Percentiles rank a stretch among this genome's conserved stretches.
Conservation (phyloP, 352 stramenopile genomes). For the Thalassiosira mediterranea region DNA sequence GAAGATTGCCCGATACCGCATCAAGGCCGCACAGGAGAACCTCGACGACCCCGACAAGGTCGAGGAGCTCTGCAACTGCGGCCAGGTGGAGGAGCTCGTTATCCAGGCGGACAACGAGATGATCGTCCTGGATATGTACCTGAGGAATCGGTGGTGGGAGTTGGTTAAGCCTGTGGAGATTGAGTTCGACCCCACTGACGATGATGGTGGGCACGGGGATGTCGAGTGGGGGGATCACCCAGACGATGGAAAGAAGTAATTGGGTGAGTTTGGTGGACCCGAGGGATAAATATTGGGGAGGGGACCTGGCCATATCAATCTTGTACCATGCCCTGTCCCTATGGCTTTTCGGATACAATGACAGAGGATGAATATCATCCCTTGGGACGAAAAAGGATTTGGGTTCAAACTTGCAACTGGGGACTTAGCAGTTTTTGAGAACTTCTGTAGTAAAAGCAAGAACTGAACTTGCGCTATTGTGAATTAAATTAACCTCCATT, state of each 20-base stretch:
- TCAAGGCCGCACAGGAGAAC: constrained; percentile 67
- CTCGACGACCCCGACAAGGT: constrained; percentile 81
- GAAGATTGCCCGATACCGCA: constrained; percentile 75
- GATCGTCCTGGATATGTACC: constrained; percentile 81
- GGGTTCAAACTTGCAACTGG: too few relatives aligned
- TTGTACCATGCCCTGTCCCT: too few relatives aligned
- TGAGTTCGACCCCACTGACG: constrained; percentile 64
- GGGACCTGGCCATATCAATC: neutral
- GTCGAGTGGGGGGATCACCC: constrained; percentile 53
- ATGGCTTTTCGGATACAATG: too few relatives aligned
- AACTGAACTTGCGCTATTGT: too few relatives aligned
- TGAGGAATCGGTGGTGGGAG: constrained; percentile 80
- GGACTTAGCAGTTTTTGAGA: too few relatives aligned
- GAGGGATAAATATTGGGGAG: neutral
- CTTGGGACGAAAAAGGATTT: too few relatives aligned
- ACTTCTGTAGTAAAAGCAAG: too few relatives aligned
- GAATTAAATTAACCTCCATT: too few relatives aligned
- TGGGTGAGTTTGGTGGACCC: neutral
- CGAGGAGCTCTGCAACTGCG: constrained; percentile 78
- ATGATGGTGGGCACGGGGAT: constrained; percentile 56
- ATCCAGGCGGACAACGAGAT: constrained; percentile 84
- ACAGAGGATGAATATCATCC: too few relatives aligned
- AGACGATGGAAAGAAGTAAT: constrained; percentile 16
- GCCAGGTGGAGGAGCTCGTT: constrained; percentile 84
- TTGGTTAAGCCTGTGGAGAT: constrained; percentile 61